Percentiles rank a stretch among this genome's conserved stretches.
phyloP scores from a whole-genome alignment of 2,329 filamentous ascomycete species.

The Cercospora brassicicola region DNA sequence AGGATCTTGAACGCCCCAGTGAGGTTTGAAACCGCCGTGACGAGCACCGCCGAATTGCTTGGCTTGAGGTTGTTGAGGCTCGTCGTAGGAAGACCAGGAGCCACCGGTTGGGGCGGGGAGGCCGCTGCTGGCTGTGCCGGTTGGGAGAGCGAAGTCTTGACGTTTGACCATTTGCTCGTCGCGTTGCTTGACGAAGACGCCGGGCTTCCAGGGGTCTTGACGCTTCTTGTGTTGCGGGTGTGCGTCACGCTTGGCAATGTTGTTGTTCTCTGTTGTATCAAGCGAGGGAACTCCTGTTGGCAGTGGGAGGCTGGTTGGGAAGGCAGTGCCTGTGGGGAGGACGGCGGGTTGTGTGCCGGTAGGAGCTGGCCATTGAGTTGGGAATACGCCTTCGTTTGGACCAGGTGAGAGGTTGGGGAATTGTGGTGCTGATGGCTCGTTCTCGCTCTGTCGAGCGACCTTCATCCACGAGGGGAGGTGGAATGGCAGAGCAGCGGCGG shows the following conservation, averaged over 20 bases:
- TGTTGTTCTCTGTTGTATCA: background rate
- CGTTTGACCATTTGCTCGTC: conserved; percentile 1
- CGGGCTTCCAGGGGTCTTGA: background rate
- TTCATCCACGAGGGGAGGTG: conserved; percentile 1
- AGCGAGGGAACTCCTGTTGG: background rate
- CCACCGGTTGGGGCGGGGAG: conserved; percentile 6
- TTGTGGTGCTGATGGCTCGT: background rate
- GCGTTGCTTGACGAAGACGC: background rate
- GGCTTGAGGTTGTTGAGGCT: background rate
- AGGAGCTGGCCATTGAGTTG: background rate
- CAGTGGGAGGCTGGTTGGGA: background rate
- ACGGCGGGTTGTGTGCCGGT: background rate
- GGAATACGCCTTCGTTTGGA: conserved; percentile 4
- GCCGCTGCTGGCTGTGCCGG: conserved; percentile 1
- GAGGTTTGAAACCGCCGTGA: conserved; percentile 9
- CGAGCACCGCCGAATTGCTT: conserved; percentile 15
- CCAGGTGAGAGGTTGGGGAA: background rate
- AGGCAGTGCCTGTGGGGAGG: background rate
- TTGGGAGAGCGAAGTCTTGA: background rate
- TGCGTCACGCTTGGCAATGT: background rate
- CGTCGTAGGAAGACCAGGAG: background rate
- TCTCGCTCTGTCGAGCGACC: background rate
- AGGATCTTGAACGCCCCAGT: conserved; percentile 3
- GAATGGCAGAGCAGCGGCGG: conserved; percentile 9
- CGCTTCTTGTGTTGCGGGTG: background rate